phyloP scores from a whole-genome alignment of 78 protist species.

The Dictyostelium purpureum region DNA sequence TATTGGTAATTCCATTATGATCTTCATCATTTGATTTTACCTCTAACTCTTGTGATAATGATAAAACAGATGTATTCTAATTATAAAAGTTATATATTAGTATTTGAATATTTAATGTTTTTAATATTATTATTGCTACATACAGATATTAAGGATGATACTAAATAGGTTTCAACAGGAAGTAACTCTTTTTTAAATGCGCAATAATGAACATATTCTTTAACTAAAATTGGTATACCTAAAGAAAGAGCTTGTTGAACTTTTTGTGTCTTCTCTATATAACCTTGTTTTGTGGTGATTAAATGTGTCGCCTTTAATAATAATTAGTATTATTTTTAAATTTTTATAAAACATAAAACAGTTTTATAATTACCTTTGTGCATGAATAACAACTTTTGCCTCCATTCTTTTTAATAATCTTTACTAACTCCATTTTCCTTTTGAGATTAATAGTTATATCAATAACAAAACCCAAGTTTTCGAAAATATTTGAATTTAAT shows the following conservation, averaged over 20 bases:
- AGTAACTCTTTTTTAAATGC: constrained; percentile 52
- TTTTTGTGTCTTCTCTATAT: constrained; percentile 38
- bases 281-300: constrained; percentile 59
- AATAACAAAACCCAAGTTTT: constrained; percentile 54
- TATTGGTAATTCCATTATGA: neutral
- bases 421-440: constrained; percentile 66
- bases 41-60: neutral
- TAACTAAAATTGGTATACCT: constrained; percentile 54
- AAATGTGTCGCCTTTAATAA: constrained; percentile 38
- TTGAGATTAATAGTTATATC: constrained; percentile 54
- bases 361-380: neutral
- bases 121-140: neutral
- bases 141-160: neutral
- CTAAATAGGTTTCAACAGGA: constrained; percentile 25
- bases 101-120: neutral
- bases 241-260: constrained; percentile 48
- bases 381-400: constrained; percentile 75
- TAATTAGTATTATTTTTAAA: too few species aligned
- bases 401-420: constrained; percentile 68
- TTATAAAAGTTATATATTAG: neutral
- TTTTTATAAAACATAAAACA: neutral
- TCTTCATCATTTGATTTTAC: neutral
- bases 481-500: constrained; percentile 37
- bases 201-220: constrained; percentile 75
- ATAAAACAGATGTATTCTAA: neutral